Conservation (phyloP, 495 filamentous ascomycete species). For the Astrothelium macrocarpum region DNA sequence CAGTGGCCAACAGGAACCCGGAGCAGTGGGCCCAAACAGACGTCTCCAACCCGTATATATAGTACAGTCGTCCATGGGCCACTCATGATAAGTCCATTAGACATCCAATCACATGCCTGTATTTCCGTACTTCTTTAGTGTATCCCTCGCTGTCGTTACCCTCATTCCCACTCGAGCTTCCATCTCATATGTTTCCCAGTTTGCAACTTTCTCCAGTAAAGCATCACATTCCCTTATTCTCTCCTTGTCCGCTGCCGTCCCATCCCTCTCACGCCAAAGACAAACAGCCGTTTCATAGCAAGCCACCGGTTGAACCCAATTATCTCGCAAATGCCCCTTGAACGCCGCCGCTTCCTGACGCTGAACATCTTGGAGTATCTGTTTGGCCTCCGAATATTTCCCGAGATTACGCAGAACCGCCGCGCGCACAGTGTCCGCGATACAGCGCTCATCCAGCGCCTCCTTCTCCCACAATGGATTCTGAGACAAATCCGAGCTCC, state of each 20-base stretch:
- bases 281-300: constrained; percentile 84
- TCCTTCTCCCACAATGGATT: constrained; percentile 49
- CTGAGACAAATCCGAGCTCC: constrained; percentile 49
- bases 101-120: not conserved
- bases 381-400: constrained; percentile 52
- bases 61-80: too few relatives aligned
- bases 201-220: constrained; percentile 67
- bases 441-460: constrained; percentile 62
- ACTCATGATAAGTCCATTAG: too few relatives aligned
- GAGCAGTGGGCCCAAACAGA: too few relatives aligned
- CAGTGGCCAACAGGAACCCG: too few relatives aligned
- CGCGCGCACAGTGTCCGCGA: constrained; percentile 57
- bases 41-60: too few relatives aligned
- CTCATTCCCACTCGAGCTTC: constrained; percentile 81
- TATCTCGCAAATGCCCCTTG: constrained; percentile 65
- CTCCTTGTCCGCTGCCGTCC: constrained; percentile 34
- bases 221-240: constrained; percentile 57
- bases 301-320: constrained; percentile 71
- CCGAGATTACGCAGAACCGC: constrained; percentile 55
- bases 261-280: constrained; percentile 56
- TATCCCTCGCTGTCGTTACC: constrained; percentile 70
- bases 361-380: constrained; percentile 52
- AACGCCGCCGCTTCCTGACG: constrained; percentile 56
- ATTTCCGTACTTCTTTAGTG: constrained; percentile 49
- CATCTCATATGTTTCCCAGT: constrained; percentile 77